These are phyloP conservation scores for Arthonia radiata DNA, from an alignment of 495 filamentous ascomycete species.

Conservation along the genomic window DNA sequence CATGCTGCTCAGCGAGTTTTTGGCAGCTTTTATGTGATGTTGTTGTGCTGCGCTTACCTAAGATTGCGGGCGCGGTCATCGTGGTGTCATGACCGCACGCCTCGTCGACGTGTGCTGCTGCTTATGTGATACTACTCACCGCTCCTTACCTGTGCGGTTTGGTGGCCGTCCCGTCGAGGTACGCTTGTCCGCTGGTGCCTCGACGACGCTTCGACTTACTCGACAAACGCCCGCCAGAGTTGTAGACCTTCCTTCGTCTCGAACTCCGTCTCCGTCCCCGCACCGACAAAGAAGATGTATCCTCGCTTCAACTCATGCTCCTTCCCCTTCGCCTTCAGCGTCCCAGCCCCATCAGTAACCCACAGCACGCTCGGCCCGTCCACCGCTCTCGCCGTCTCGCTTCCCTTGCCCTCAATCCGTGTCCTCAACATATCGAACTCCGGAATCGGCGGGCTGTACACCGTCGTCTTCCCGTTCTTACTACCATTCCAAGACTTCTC, in stretches of 20 bases:
- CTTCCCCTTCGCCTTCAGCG: constrained; percentile 28
- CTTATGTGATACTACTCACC: too few relatives aligned
- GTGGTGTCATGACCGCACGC: too few relatives aligned
- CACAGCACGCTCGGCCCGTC: constrained; percentile 42
- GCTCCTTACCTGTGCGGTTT: too few relatives aligned
- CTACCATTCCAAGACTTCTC: constrained; percentile 24
- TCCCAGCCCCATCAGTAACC: constrained; percentile 34
- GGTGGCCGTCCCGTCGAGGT: too few relatives aligned
- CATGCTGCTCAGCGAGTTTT: too few relatives aligned
- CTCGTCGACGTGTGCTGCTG: too few relatives aligned
- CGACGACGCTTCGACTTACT: too few relatives aligned
- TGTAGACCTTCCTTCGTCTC: constrained; percentile 24
- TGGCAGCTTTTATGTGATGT: too few relatives aligned
- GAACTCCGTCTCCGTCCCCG: constrained; percentile 27
- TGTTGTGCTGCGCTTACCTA: too few relatives aligned
- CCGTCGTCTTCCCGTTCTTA: constrained; percentile 29
- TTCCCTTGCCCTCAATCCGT: constrained; percentile 28
- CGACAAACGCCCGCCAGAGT: constrained; percentile 29
- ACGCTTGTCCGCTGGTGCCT: too few relatives aligned
- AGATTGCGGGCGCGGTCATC: too few relatives aligned
- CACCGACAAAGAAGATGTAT: constrained; percentile 42
- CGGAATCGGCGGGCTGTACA: constrained; percentile 41
- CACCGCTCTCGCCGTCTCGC: constrained; percentile 28
- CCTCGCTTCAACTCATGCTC: constrained; percentile 33
- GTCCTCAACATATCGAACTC: constrained; percentile 17